Evolutionary conservation across 345 rosid species (phyloP), one percentile per base, ranked within the genome.

Genomic region (Bretschneidera sinensis): DNA sequence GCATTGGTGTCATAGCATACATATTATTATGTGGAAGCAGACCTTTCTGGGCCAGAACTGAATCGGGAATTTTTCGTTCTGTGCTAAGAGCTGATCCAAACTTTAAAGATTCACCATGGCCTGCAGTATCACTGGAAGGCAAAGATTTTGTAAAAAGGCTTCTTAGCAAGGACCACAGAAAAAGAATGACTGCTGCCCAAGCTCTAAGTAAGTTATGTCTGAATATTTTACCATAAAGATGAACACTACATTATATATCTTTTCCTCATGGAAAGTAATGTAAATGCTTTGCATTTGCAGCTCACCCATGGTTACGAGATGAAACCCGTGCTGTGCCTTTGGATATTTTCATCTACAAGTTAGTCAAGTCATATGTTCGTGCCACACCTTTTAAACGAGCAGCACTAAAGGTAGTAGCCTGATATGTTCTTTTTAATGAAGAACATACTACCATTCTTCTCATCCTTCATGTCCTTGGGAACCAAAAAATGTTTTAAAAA

Each of bases 151-250:
- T 88, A 64, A 86, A 76, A 81, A 79, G 97, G 78, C 97, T 88
- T 72, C 77, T 91, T 62, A 95, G 81, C 73, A 95, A 95, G 83
- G 99, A 95, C 66, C 84, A 85, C 60, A 78, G 99, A 76, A 95
- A 91, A 85, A 81, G 99, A 84, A 86, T 95, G 92, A 91, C 97
- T 22, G 95, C 97, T 50, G 85, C 86, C 54, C 99, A 91, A 81
- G 98, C 96, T 64, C 77, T 91, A 66, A 69, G 98, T 95, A 85
- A 76, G 81, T 73, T 62, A 39, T 51, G 13, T 22, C 54, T 19
- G 16, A n/a, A n/a, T n/a, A n/a, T n/a, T n/a, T n/a, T n/a, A n/a
- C n/a, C n/a, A n/a, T n/a, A n/a, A n/a, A n/a, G n/a, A n/a, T n/a
- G n/a, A n/a, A n/a, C n/a, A n/a, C n/a, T n/a, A n/a, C n/a, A n/a